Percentiles rank a stretch among this genome's conserved stretches.
Evolutionary conservation across 208 protist species (phyloP).

Genomic region (Trypanosoma vivax): DNA sequence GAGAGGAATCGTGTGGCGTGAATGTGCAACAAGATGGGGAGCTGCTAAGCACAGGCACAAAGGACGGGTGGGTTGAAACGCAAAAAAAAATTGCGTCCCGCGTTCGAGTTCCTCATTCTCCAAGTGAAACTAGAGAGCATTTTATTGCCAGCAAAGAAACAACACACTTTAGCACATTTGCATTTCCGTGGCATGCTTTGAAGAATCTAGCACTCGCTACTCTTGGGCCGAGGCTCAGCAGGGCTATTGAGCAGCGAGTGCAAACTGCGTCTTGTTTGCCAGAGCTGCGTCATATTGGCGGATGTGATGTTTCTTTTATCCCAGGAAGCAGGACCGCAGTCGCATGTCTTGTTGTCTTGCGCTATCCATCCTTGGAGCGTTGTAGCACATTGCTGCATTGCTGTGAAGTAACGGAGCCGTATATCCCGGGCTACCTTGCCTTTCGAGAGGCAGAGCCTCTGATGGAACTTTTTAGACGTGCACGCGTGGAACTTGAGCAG

Average conservation of each 20-base stretch:
- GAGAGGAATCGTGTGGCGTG: background rate
- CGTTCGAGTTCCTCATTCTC: slow-evolving; percentile 25
- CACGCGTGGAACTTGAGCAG: slow-evolving; percentile 19
- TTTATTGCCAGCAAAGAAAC: background rate
- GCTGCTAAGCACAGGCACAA: no score
- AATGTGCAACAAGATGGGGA: background rate
- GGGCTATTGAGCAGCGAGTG: background rate
- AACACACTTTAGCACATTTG: slow-evolving; percentile 1
- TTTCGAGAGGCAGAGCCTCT: slow-evolving; percentile 89
- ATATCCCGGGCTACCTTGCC: slow-evolving; percentile 93
- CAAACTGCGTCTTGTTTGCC: background rate
- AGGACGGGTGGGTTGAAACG: slow-evolving; percentile 23
- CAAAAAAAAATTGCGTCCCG: slow-evolving; percentile 22
- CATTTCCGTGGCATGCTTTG: slow-evolving; percentile 3
- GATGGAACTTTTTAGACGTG: slow-evolving; percentile 31
- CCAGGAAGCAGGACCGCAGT: slow-evolving; percentile 46
- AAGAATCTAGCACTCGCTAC: slow-evolving; percentile 1
- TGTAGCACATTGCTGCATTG: slow-evolving; percentile 40
- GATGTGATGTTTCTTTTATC: slow-evolving; percentile 79
- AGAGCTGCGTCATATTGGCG: slow-evolving; percentile 39
- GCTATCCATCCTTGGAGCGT: slow-evolving; percentile 48
- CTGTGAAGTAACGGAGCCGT: slow-evolving; percentile 72
- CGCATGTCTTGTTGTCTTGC: slow-evolving; percentile 55
- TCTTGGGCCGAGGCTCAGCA: slow-evolving; percentile 7
- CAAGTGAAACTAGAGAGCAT: slow-evolving; percentile 1